Conservation (phyloP, 192 early-diverging fungal species). For the Coemansia sp. region DNA sequence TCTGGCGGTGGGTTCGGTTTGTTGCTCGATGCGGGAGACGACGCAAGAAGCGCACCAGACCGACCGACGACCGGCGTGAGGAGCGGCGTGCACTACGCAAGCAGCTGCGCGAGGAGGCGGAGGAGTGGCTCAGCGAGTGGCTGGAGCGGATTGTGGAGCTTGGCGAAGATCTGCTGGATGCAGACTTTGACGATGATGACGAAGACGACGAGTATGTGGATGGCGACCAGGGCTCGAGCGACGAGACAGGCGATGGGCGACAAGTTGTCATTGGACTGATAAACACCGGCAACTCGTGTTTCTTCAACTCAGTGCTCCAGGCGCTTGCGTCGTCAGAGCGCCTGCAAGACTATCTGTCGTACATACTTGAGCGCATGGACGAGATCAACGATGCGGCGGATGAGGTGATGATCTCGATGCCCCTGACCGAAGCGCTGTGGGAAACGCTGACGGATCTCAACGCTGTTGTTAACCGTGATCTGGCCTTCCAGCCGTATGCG, state of each 20-base stretch:
- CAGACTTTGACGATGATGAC: constrained; percentile 40
- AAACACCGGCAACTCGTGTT: constrained; percentile 93
- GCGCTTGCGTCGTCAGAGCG: constrained; percentile 59
- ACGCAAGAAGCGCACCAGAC: constrained; percentile 45
- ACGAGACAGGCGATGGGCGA: constrained; percentile 34
- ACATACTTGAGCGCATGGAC: constrained; percentile 54
- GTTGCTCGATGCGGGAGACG: constrained; percentile 46
- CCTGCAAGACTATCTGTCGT: constrained; percentile 49
- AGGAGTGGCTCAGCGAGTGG: constrained; percentile 50
- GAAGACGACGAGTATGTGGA: constrained; percentile 42
- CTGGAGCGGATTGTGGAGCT: constrained; percentile 51
- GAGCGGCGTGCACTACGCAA: constrained; percentile 47
- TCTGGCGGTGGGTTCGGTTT: constrained; percentile 50
- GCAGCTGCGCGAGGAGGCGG: constrained; percentile 51
- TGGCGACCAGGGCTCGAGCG: constrained; percentile 35
- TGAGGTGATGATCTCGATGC: constrained; percentile 34
- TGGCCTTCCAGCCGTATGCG: constrained; percentile 62
- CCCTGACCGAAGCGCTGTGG: constrained; percentile 56
- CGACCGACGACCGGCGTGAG: constrained; percentile 34
- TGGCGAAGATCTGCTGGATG: constrained; percentile 50
- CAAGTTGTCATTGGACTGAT: constrained; percentile 70
- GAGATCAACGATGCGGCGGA: constrained; percentile 40
- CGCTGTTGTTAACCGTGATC: constrained; percentile 42
- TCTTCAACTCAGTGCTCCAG: constrained; percentile 90
- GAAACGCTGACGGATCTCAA: constrained; percentile 57